Evolutionary conservation across 257 asterid species (phyloP).

Genomic region (Gentiana straminea): DNA sequence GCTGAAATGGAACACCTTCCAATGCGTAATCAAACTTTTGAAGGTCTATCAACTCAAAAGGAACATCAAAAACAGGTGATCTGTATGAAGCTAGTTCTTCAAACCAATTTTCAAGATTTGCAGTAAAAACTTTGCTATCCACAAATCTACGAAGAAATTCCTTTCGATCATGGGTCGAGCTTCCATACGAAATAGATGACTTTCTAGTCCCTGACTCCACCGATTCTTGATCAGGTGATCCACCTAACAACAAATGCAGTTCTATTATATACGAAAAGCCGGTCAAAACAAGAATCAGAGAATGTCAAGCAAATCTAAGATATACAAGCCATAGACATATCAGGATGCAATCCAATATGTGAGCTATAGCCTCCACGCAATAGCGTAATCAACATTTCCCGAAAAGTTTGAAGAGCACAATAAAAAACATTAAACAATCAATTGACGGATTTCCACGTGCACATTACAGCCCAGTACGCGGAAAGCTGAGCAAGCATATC

Average conservation of each 20-base stretch:
- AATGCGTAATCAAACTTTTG: constrained; percentile 92
- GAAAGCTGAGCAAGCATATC: too few species aligned
- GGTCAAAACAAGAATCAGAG: too few species aligned
- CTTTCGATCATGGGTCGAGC: constrained; percentile 53
- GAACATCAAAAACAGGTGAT: constrained; percentile 43
- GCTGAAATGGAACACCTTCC: constrained; percentile 84
- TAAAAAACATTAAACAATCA: too few species aligned
- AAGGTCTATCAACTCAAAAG: constrained; percentile 88
- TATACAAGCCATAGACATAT: too few species aligned
- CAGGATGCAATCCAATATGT: too few species aligned
- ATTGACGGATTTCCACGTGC: too few species aligned
- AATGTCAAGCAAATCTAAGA: too few species aligned
- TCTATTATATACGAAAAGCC: not conserved
- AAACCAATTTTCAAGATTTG: constrained; percentile 48
- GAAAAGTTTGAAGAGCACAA: too few species aligned
- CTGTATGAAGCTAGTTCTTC: constrained; percentile 33
- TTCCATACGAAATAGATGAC: constrained; percentile 66
- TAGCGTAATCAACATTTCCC: too few species aligned
- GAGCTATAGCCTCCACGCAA: too few species aligned
- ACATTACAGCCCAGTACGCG: too few species aligned
- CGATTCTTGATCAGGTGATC: constrained; percentile 67
- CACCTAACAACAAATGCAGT: constrained; percentile 26
- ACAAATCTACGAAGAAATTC: constrained; percentile 81
- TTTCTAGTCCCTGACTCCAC: constrained; percentile 62
- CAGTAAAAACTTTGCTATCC: constrained; percentile 46